Evolutionary conservation across 2,329 filamentous ascomycete genomes (phyloP).

Genomic region (Blumeria graminis): DNA sequence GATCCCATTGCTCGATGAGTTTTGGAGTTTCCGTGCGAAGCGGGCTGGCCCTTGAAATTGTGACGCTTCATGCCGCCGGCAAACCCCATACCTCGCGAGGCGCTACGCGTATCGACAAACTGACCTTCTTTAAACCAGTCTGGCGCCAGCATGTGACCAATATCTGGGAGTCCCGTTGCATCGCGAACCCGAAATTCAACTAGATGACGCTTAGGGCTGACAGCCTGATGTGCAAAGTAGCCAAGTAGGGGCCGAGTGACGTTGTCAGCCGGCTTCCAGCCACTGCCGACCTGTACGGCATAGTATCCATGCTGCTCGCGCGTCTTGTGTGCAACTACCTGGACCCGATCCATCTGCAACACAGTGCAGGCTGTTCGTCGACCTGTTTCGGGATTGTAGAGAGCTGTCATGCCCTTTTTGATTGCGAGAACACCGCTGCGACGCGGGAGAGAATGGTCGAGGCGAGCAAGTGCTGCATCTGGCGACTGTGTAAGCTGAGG

Average conservation of each 20-base stretch:
- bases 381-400: conserved; percentile 57
- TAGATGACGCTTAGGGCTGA: conserved; percentile 64
- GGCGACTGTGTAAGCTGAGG: conserved; percentile 32
- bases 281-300: conserved; percentile 73
- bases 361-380: conserved; percentile 70
- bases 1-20: conserved; percentile 86
- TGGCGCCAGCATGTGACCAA: conserved; percentile 57
- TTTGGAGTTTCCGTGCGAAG: conserved; percentile 85
- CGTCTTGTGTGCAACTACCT: conserved; percentile 76
- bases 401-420: conserved; percentile 90
- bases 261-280: conserved; percentile 48
- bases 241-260: conserved; percentile 65
- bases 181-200: conserved; percentile 70
- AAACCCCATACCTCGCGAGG: conserved; percentile 75
- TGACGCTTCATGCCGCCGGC: conserved; percentile 95
- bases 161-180: conserved; percentile 43
- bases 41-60: conserved; percentile 70
- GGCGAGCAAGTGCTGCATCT: conserved; percentile 34
- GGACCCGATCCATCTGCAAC: conserved; percentile 75
- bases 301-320: conserved; percentile 64
- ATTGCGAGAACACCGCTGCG: conserved; percentile 64
- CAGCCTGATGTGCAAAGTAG: conserved; percentile 60
- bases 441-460: conserved; percentile 31
- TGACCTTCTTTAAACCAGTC: conserved; percentile 82
- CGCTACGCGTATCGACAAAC: conserved; percentile 63